These are phyloP conservation scores for Rhodotorula sp. DNA, from an alignment of 1,284 basidiomycete genomes.

Conservation along the genomic window DNA sequence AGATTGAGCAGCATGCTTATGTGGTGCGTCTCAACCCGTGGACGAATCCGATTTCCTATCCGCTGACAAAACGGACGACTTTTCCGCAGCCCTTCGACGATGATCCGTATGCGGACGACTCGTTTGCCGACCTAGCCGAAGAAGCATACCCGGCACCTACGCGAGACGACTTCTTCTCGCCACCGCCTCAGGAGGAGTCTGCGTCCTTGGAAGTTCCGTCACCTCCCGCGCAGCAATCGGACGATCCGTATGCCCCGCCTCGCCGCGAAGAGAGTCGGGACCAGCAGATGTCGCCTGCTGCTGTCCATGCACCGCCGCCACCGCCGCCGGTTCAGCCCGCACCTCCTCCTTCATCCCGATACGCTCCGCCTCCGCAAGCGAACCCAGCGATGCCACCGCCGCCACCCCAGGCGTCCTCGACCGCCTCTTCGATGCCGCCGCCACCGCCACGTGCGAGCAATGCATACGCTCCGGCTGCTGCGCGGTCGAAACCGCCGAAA, in stretches of 20 bases:
- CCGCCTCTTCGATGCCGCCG: no score
- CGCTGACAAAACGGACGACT: background rate
- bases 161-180: background rate
- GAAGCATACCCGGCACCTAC: background rate
- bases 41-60: no score
- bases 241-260: background rate
- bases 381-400: no score
- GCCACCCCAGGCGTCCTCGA: no score
- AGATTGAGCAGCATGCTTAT: no score
- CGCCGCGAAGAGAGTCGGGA: background rate
- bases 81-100: background rate
- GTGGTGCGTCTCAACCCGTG: no score
- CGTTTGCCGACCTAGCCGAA: background rate
- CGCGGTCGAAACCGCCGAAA: background rate
- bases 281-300: background rate
- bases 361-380: no score
- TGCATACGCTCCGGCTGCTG: no score
- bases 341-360: no score
- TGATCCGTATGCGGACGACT: conserved; percentile 3
- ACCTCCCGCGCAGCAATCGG: background rate
- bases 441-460: background rate
- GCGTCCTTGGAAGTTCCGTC: background rate
- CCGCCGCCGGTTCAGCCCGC: background rate
- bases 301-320: background rate
- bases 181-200: background rate